These are phyloP conservation scores for Metschnikowia cubensis DNA, from an alignment of 805 yeast genomes.

Conservation along the genomic window DNA sequence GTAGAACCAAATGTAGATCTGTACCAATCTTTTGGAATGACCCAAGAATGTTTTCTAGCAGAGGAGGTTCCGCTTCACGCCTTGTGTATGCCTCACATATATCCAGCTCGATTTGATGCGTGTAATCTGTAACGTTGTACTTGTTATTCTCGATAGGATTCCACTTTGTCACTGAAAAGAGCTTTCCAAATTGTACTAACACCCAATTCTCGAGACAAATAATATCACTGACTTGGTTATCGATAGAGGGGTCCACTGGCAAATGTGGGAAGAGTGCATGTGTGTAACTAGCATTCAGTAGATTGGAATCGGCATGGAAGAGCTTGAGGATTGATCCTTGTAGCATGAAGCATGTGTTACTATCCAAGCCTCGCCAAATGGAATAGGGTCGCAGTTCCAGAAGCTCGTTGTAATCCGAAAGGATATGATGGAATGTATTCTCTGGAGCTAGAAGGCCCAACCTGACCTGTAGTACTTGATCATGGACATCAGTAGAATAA, in stretches of 20 bases:
- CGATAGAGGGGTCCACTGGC: background rate
- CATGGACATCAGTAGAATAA: background rate
- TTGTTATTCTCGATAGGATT: background rate
- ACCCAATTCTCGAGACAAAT: background rate
- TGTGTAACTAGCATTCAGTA: background rate
- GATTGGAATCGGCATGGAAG: background rate
- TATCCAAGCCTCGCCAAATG: slow-evolving; percentile 3
- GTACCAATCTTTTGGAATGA: background rate
- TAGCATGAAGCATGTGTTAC: background rate
- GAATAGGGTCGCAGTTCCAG: background rate
- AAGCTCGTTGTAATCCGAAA: background rate
- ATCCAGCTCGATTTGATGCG: background rate
- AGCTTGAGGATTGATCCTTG: background rate
- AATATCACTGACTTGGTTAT: background rate
- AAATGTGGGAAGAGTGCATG: background rate
- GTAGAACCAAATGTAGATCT: background rate
- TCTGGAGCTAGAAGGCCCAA: background rate
- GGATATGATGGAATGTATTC: background rate
- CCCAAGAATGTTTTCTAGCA: background rate
- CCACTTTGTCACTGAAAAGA: background rate
- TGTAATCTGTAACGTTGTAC: background rate
- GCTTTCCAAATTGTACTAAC: background rate
- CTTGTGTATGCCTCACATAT: background rate
- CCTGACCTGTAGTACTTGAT: background rate
- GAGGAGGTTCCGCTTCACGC: background rate